Evolutionary conservation across 2,329 filamentous ascomycete genomes (phyloP).

Genomic region (Emydomyces testavorans): DNA sequence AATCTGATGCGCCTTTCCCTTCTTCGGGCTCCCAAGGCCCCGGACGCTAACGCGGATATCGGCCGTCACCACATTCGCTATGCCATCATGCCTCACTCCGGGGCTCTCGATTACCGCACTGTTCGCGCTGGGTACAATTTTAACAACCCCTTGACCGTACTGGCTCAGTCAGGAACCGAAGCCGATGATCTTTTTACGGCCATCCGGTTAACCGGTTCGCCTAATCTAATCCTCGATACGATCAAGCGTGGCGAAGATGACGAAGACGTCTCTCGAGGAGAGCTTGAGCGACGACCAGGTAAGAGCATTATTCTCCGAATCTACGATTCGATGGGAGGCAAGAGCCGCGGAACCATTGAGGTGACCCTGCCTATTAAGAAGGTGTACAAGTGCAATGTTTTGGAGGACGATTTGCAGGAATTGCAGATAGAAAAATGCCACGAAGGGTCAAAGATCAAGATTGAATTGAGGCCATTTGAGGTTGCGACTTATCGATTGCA

Average conservation of each 20-base stretch:
- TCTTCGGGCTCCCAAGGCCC: slow-evolving; percentile 78
- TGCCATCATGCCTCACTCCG: slow-evolving; percentile 77
- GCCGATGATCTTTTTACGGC: slow-evolving; percentile 35
- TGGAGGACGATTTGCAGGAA: slow-evolving; percentile 75
- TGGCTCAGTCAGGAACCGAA: slow-evolving; percentile 29
- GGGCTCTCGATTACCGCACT: slow-evolving; percentile 58
- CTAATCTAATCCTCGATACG: slow-evolving; percentile 68
- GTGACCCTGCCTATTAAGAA: slow-evolving; percentile 60
- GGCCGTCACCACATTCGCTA: slow-evolving; percentile 76
- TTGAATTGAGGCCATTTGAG: slow-evolving; percentile 69
- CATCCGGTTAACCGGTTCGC: slow-evolving; percentile 55
- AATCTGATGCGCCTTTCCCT: slow-evolving; percentile 82
- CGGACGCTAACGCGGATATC: slow-evolving; percentile 91
- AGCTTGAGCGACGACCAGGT: slow-evolving; percentile 55
- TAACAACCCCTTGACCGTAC: slow-evolving; percentile 64
- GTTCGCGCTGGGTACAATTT: slow-evolving; percentile 79
- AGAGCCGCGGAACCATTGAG: slow-evolving; percentile 57
- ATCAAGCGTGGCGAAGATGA: slow-evolving; percentile 91
- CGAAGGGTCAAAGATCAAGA: slow-evolving; percentile 39
- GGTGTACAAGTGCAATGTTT: slow-evolving; percentile 70
- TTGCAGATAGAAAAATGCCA: slow-evolving; percentile 39
- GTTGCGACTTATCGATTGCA: slow-evolving; percentile 67
- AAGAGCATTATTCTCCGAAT: slow-evolving; percentile 71
- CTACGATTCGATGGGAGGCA: slow-evolving; percentile 81
- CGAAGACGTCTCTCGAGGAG: slow-evolving; percentile 51